Evolutionary conservation across 1,139 yeast species (phyloP), one percentile per base, ranked within the genome.

Genomic region (Sugiyamaella xylanicola): DNA sequence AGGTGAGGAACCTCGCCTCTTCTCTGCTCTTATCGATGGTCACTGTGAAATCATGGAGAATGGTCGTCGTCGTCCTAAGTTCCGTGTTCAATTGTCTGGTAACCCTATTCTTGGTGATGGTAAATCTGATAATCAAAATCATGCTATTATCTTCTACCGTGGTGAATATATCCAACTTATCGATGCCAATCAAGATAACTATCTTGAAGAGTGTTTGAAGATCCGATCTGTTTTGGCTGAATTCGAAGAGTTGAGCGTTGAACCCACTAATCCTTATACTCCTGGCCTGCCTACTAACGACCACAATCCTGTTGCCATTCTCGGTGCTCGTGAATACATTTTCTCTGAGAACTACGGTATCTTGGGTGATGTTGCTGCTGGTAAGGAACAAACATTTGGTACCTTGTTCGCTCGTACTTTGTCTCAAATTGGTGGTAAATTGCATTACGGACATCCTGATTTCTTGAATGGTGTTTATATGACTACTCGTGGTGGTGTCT

Each of bases 381-480:
- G 98, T 84, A 93, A 93, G 79, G 99, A 93, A 82, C 99, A 93
- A 77, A 93, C 99, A 65, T 93, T 93, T 72, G 99, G 99, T 85
- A 93, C 99, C 11, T 79, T 93, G 73, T 93, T 93, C 70, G 96
- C 98, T 43, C 88, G 99, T 82, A 93, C 98, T 51, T 80, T 93
- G 75, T 95, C 99, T 61, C 97, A 92, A 79, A 87, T 93, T 76
- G 99, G 99, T 77, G 98, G 97, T 79, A 93, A 93, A 73, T 84
- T 93, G 74, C 99, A 93, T 82, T 93, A 93, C 78, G 99, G 99
- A 78, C 99, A 93, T 76, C 99, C 99, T 61, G 99, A 93, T 90
- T 93, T 93, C 84, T 80, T 93, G 74, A 93, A 93, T 70, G 90
- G 95, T 65, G 83, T 90, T 58, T 93, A 79, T 72, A 93, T 93